phyloP scores from a whole-genome alignment of 495 filamentous ascomycete species.

The Podospora fimiseda region DNA sequence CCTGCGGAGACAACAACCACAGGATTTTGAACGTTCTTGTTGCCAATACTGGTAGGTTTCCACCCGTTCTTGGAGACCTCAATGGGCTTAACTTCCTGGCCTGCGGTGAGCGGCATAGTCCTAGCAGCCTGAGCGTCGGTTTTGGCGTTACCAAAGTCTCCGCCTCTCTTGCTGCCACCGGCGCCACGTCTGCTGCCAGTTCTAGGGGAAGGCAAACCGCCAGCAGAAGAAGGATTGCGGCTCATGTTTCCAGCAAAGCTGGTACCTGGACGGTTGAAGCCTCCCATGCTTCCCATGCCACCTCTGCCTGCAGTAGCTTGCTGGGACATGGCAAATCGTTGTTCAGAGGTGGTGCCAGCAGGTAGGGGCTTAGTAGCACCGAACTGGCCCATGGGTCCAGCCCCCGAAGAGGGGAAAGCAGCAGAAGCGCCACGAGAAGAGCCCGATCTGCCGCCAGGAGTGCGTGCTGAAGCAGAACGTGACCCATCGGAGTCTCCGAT shows the following conservation, averaged over 20 bases:
- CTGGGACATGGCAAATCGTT: conserved; percentile 51
- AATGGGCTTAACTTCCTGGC: conserved; percentile 74
- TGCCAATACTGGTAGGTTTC: conserved; percentile 74
- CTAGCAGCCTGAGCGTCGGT: conserved; percentile 63
- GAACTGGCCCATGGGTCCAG: conserved; percentile 67
- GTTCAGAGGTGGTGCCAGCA: conserved; percentile 59
- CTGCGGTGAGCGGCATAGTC: conserved; percentile 81
- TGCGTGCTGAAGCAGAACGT: conserved; percentile 66
- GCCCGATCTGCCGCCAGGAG: conserved; percentile 48
- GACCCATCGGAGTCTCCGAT: conserved; percentile 64
- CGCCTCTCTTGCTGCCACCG: conserved; percentile 44
- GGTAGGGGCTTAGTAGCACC: conserved; percentile 54
- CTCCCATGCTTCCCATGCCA: conserved; percentile 51
- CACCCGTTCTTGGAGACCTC: conserved; percentile 65
- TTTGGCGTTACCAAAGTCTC: conserved; percentile 40
- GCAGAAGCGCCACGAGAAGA: conserved; percentile 38
- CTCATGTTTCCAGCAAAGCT: conserved; percentile 51
- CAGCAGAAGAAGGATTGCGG: conserved; percentile 45
- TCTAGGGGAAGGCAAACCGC: conserved; percentile 43
- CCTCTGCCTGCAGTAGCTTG: conserved; percentile 29
- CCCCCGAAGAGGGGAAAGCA: conserved; percentile 37
- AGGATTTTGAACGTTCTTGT: conserved; percentile 28
- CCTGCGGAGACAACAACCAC: conserved; percentile 40
- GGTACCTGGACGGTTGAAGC: conserved; percentile 46
- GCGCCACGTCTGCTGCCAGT: conserved; percentile 48